These are phyloP conservation scores for Pseudocercospora fijiensis DNA, from an alignment of 2,329 filamentous ascomycete genomes.

Conservation along the genomic window DNA sequence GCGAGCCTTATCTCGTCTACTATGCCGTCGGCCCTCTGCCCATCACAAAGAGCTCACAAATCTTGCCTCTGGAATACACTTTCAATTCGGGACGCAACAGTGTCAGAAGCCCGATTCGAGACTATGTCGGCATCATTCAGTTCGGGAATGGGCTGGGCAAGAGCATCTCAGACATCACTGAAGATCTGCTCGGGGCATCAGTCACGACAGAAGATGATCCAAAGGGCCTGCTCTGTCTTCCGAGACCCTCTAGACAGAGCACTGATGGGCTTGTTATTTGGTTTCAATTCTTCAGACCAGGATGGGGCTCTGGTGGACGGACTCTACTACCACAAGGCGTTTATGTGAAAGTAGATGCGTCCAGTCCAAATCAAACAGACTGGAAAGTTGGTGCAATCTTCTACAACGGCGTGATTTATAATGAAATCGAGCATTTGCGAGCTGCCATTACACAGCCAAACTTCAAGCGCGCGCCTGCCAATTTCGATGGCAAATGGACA, in stretches of 20 bases:
- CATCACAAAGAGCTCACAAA: slow-evolving; percentile 41
- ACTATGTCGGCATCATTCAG: slow-evolving; percentile 29
- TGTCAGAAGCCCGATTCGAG: slow-evolving; percentile 34
- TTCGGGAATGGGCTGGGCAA: slow-evolving; percentile 34
- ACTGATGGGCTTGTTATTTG: slow-evolving; percentile 49
- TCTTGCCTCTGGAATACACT: slow-evolving; percentile 45
- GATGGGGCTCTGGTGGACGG: slow-evolving; percentile 43
- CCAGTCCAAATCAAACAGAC: slow-evolving; percentile 50
- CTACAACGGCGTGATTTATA: slow-evolving; percentile 56
- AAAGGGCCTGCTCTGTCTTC: slow-evolving; percentile 36
- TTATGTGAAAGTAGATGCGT: slow-evolving; percentile 48
- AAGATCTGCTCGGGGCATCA: slow-evolving; percentile 47
- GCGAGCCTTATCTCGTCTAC: slow-evolving; percentile 43
- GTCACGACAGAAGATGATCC: slow-evolving; percentile 43
- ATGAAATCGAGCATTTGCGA: slow-evolving; percentile 50
- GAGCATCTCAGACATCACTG: slow-evolving; percentile 45
- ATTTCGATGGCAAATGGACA: slow-evolving; percentile 53
- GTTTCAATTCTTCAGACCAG: slow-evolving; percentile 49
- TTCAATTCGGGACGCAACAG: slow-evolving; percentile 44
- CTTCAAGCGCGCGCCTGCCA: slow-evolving; percentile 51
- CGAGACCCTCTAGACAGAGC: slow-evolving; percentile 46
- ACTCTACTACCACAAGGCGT: slow-evolving; percentile 52
- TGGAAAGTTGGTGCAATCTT: slow-evolving; percentile 54
- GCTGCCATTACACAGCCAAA: slow-evolving; percentile 44
- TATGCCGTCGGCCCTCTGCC: slow-evolving; percentile 54